phyloP scores from a whole-genome alignment of 306 rosid species.

The Glycine tomentella region DNA sequence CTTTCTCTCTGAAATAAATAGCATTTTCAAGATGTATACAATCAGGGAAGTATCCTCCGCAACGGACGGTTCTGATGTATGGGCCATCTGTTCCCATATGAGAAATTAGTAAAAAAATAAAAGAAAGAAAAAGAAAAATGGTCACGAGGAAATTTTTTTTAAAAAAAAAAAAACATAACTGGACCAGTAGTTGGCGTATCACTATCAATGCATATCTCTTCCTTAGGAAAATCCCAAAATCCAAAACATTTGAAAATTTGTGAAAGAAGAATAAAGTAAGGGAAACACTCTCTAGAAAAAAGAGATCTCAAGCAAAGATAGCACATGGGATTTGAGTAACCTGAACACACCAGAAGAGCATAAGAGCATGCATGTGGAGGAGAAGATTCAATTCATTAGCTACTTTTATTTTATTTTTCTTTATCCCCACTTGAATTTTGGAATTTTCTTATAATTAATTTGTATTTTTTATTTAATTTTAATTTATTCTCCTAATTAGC shows the following conservation, averaged over 20 bases:
- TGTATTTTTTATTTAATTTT: neutral
- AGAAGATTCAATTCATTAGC: slow-evolving; percentile 64
- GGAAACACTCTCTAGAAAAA: slow-evolving; percentile 24
- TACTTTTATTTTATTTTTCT: neutral
- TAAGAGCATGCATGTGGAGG: slow-evolving; percentile 78
- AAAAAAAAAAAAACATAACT: slow-evolving; percentile 41
- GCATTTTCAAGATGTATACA: slow-evolving; percentile 25
- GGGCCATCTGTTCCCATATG: slow-evolving; percentile 45
- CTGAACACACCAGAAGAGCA: slow-evolving; percentile 70
- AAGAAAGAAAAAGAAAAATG: slow-evolving; percentile 10
- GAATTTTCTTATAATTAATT: neutral
- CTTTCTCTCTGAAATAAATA: neutral
- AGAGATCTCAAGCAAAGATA: slow-evolving; percentile 56
- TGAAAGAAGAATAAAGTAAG: slow-evolving; percentile 31
- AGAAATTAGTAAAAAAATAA: slow-evolving; percentile 15
- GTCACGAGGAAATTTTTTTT: slow-evolving; percentile 55
- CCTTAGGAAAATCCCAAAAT: slow-evolving; percentile 55
- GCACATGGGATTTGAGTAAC: slow-evolving; percentile 80
- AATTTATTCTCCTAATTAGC: neutral
- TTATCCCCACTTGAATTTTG: slow-evolving; percentile 14
- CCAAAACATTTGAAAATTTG: slow-evolving; percentile 38
- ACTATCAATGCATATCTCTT: slow-evolving; percentile 67
- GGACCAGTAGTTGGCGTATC: slow-evolving; percentile 83
- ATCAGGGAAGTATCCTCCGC: slow-evolving; percentile 48
- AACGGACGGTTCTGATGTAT: slow-evolving; percentile 58